A percentile compares a stretch with the other conserved stretches of the same genome.
Evolutionary conservation across 495 filamentous ascomycete species (phyloP).

Genomic region (Corynascus novoguineensis): DNA sequence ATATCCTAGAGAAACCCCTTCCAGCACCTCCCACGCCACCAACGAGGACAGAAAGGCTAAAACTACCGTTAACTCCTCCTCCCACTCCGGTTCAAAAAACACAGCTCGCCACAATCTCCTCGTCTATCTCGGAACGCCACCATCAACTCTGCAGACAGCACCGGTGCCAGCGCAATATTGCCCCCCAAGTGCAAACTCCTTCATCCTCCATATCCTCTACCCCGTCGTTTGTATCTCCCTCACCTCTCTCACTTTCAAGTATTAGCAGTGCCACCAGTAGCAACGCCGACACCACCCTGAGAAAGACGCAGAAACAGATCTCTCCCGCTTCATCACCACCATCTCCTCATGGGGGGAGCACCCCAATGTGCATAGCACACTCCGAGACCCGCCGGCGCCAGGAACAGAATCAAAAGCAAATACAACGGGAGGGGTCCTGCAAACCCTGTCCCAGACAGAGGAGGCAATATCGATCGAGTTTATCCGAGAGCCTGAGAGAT

Average conservation of each 20-base stretch:
- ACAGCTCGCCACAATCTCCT: background rate
- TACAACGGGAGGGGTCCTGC: background rate
- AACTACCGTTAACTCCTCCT: background rate
- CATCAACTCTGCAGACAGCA: constrained; percentile 2
- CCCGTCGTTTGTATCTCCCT: background rate
- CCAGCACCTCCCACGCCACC: background rate
- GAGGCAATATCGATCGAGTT: background rate
- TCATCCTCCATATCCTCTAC: background rate
- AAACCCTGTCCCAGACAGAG: background rate
- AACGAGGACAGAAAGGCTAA: background rate
- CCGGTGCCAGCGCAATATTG: background rate
- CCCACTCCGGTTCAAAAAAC: too few relatives aligned
- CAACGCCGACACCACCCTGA: background rate
- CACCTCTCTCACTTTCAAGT: background rate
- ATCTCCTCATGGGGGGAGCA: too few relatives aligned
- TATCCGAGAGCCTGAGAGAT: background rate
- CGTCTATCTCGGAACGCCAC: background rate
- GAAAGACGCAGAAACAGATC: background rate
- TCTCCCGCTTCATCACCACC: background rate
- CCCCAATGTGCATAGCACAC: too few relatives aligned
- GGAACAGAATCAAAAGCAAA: too few relatives aligned
- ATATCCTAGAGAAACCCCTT: background rate
- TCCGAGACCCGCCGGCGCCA: too few relatives aligned
- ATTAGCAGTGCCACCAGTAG: background rate
- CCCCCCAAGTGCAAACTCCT: background rate